These are phyloP conservation scores for Pinus taeda DNA, from an alignment of 75 land plant genomes.

Conservation along the genomic window DNA sequence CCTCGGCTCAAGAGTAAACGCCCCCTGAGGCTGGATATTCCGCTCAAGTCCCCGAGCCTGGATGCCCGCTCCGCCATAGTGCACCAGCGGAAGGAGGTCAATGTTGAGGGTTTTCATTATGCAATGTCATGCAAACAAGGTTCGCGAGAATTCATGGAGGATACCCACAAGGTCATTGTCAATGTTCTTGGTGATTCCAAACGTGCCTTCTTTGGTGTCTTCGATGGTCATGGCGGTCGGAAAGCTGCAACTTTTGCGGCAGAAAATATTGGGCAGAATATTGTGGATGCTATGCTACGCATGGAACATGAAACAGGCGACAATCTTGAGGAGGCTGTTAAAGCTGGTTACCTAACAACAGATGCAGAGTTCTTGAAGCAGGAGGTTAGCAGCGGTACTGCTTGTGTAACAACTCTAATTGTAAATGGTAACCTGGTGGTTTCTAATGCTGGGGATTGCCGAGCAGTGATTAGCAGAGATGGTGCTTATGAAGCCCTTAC, in stretches of 20 bases:
- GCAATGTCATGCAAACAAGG: conserved; percentile 63
- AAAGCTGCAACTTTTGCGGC: conserved; percentile 44
- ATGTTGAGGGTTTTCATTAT: conserved; percentile 27
- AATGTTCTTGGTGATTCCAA: conserved; percentile 33
- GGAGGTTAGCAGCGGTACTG: conserved; percentile 53
- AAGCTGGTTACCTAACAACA: conserved; percentile 35
- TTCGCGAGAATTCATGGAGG: conserved; percentile 48
- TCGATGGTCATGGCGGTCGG: conserved; percentile 66
- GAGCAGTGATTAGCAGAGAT: too few species aligned
- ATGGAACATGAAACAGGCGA: conserved; percentile 1
- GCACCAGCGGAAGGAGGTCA: conserved; percentile 18
- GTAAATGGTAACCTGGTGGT: too few species aligned
- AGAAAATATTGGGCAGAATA: conserved; percentile 43
- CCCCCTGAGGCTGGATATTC: conserved; percentile 30
- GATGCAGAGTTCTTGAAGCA: conserved; percentile 45
- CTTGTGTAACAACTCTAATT: conserved; percentile 39
- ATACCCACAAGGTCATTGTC: conserved; percentile 41
- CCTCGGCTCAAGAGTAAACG: conserved; percentile 64
- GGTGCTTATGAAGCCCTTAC: too few species aligned
- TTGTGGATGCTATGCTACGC: conserved; percentile 18
- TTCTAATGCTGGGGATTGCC: too few species aligned
- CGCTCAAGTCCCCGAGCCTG: too few species aligned
- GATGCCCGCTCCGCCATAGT: too few species aligned
- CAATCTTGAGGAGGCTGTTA: conserved; percentile 23
- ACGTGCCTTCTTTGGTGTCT: conserved; percentile 57